phyloP scores from a whole-genome alignment of 306 rosid species.

The Fagus sylvatica region DNA sequence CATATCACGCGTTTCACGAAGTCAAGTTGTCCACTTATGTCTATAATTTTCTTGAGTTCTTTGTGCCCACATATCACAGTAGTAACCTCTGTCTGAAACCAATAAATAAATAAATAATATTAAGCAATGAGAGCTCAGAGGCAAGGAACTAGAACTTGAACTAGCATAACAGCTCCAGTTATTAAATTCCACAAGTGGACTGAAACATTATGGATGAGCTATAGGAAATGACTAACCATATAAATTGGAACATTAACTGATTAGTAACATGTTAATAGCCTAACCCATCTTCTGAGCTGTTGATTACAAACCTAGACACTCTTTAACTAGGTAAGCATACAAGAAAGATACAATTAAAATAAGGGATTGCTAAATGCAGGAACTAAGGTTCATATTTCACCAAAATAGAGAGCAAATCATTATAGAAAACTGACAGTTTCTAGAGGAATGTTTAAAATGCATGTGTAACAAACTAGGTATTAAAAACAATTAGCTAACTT shows the following conservation, averaged over 20 bases:
- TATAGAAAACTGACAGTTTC: background rate
- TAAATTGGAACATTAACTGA: constrained; percentile 7
- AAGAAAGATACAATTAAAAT: background rate
- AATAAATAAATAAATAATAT: background rate
- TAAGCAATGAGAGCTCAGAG: background rate
- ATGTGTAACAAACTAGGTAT: background rate
- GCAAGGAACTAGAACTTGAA: background rate
- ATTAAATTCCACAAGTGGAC: constrained; percentile 4
- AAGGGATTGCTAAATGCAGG: background rate
- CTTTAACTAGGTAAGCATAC: background rate
- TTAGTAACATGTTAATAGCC: constrained; percentile 16
- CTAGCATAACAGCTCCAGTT: background rate
- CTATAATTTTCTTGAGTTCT: constrained; percentile 69
- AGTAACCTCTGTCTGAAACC: constrained; percentile 81
- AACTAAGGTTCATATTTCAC: background rate
- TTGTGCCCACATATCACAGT: constrained; percentile 89
- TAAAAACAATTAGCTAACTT: background rate
- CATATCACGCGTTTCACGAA: constrained; percentile 78
- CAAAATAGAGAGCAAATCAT: background rate
- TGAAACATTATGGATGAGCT: constrained; percentile 11
- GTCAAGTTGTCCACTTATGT: constrained; percentile 76
- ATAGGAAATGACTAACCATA: constrained; percentile 16
- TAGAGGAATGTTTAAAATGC: background rate
- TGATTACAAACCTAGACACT: background rate
- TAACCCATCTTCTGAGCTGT: constrained; percentile 8